A percentile compares a stretch with the other conserved stretches of the same genome.
Conservation (phyloP, 768 basidiomycete species). For the Boletus huronensis region DNA sequence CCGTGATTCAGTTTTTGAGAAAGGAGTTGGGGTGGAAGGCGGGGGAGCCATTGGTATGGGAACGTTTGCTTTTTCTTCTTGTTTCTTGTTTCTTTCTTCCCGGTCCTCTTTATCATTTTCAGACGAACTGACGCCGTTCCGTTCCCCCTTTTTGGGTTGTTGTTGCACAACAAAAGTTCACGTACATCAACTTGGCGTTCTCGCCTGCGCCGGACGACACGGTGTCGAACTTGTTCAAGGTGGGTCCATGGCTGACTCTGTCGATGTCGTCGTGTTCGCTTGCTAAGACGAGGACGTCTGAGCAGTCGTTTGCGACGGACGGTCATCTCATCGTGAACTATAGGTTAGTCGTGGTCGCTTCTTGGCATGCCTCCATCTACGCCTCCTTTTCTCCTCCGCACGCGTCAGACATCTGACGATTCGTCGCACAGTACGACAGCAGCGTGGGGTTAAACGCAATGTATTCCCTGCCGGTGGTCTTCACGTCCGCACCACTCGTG, state of each 20-base stretch:
- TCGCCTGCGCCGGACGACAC: constrained; percentile 76
- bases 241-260: constrained; percentile 20
- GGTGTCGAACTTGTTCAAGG: constrained; percentile 68
- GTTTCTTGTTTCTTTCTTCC: neutral
- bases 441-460: constrained; percentile 53
- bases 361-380: too few relatives aligned
- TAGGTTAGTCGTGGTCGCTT: constrained; percentile 46
- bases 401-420: constrained; percentile 4
- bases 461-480: neutral
- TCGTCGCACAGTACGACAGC: constrained; percentile 48
- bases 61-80: neutral
- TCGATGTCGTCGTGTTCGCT: neutral
- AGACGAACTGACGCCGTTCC: constrained; percentile 21
- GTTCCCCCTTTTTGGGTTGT: neutral
- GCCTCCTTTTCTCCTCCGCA: neutral
- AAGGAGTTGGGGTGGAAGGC: constrained; percentile 86
- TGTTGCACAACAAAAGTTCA: constrained; percentile 41
- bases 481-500: neutral
- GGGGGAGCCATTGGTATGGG: constrained; percentile 75
- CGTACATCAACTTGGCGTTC: constrained; percentile 76
- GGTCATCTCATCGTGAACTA: constrained; percentile 91
- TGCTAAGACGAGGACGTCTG: neutral
- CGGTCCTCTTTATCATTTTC: neutral
- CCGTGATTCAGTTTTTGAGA: constrained; percentile 89
- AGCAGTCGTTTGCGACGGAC: constrained; percentile 80